phyloP scores from a whole-genome alignment of 306 rosid genomes.

The Ammopiptanthus mongolicus region DNA sequence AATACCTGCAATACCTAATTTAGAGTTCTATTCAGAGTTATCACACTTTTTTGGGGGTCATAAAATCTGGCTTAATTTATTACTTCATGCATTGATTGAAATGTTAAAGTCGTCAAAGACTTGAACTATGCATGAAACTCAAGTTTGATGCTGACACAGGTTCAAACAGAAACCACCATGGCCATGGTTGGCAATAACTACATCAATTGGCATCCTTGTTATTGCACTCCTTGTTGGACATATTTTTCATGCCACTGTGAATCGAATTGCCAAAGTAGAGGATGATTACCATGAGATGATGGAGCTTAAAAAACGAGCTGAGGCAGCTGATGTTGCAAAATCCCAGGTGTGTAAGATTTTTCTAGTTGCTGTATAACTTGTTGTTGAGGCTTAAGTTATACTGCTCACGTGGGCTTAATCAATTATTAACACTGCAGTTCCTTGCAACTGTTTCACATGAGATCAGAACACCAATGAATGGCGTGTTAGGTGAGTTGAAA shows the following conservation, averaged over 20 bases:
- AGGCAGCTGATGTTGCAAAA: slow-evolving; percentile 94
- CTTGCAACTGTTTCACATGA: slow-evolving; percentile 98
- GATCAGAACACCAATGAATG: slow-evolving; percentile 98
- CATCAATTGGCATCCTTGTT: slow-evolving; percentile 70
- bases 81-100: neutral
- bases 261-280: slow-evolving; percentile 86
- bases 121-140: slow-evolving; percentile 14
- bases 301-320: slow-evolving; percentile 84
- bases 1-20: neutral
- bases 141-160: slow-evolving; percentile 46
- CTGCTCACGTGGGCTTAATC: slow-evolving; percentile 19
- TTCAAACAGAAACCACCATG: slow-evolving; percentile 89
- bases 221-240: slow-evolving; percentile 80
- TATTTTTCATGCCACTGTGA: slow-evolving; percentile 78
- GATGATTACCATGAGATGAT: slow-evolving; percentile 67
- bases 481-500: slow-evolving; percentile 80
- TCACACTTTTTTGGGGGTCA: neutral
- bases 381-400: slow-evolving; percentile 7
- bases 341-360: slow-evolving; percentile 64
- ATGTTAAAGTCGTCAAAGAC: neutral
- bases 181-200: slow-evolving; percentile 75
- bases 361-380: neutral
- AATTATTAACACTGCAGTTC: slow-evolving; percentile 54
- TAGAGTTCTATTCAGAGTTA: neutral
- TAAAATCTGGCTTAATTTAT: neutral